phyloP scores from a whole-genome alignment of 1,284 basidiomycete species.

The Leccinum subrobustum region DNA sequence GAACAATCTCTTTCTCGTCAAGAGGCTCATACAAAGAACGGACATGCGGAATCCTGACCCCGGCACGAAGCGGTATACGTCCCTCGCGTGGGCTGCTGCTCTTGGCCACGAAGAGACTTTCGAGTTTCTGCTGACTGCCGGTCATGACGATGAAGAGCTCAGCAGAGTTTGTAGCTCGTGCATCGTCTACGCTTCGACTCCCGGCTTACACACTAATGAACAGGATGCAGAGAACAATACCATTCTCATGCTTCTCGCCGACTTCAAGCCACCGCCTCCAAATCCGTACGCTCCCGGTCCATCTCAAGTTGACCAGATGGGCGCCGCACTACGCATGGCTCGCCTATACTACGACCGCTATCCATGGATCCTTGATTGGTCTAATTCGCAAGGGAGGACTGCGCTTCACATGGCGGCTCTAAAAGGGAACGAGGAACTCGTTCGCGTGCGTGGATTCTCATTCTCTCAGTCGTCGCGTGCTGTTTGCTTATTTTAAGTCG shows the following conservation, averaged over 20 bases:
- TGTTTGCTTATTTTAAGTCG: slow-evolving; percentile 22
- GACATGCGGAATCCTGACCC: slow-evolving; percentile 90
- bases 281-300: slow-evolving; percentile 47
- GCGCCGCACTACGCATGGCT: slow-evolving; percentile 77
- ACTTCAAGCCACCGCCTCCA: slow-evolving; percentile 56
- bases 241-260: slow-evolving; percentile 84
- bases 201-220: slow-evolving; percentile 15
- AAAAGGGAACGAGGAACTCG: slow-evolving; percentile 87
- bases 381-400: slow-evolving; percentile 84
- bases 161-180: slow-evolving; percentile 65
- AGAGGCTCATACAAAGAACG: slow-evolving; percentile 74
- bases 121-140: slow-evolving; percentile 78
- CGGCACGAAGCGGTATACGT: slow-evolving; percentile 71
- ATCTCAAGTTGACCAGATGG: slow-evolving; percentile 59
- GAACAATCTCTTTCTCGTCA: slow-evolving; percentile 89
- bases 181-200: slow-evolving; percentile 1
- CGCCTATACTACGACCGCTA: slow-evolving; percentile 79
- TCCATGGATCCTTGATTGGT: slow-evolving; percentile 86
- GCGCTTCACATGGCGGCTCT: slow-evolving; percentile 86
- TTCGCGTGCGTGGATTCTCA: slow-evolving; percentile 55
- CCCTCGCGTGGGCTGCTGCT: slow-evolving; percentile 84
- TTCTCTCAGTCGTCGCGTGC: slow-evolving; percentile 8
- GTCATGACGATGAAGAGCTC: slow-evolving; percentile 89
- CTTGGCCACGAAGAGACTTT: slow-evolving; percentile 87
- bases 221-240: slow-evolving; percentile 91